These are phyloP conservation scores for Teratosphaeria destructans DNA, from an alignment of 2,329 filamentous ascomycete species.

Conservation along the genomic window DNA sequence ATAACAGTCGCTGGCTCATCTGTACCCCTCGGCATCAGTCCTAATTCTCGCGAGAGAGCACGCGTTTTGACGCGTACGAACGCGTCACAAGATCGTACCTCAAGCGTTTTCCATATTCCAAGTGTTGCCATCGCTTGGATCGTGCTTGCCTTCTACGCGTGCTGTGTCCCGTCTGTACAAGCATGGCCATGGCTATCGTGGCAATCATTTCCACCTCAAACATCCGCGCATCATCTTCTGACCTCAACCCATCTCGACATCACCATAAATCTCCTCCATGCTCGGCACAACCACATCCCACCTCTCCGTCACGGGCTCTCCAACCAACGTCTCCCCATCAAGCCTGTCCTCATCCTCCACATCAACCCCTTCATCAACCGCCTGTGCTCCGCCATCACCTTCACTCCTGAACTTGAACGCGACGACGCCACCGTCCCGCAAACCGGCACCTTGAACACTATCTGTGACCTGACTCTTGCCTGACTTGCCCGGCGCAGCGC, in stretches of 20 bases:
- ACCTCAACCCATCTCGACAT: neutral
- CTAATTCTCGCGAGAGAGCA: neutral
- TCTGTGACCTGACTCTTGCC: slow-evolving; percentile 22
- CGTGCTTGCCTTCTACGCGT: neutral
- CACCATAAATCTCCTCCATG: slow-evolving; percentile 22
- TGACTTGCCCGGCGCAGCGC: slow-evolving; percentile 19
- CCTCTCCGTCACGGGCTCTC: slow-evolving; percentile 8
- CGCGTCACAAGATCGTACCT: neutral
- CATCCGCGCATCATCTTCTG: neutral
- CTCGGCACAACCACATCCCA: slow-evolving; percentile 26
- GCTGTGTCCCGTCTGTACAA: neutral
- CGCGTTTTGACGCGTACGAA: neutral
- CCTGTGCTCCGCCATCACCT: slow-evolving; percentile 5
- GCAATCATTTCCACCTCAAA: neutral
- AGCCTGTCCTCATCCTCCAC: slow-evolving; percentile 8
- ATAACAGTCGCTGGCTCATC: neutral
- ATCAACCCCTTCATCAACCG: neutral
- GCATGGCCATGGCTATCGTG: neutral
- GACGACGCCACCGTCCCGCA: slow-evolving; percentile 24
- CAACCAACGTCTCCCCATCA: slow-evolving; percentile 6
- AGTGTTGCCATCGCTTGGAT: neutral
- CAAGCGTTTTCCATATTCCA: neutral
- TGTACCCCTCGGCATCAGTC: neutral
- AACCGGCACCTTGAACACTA: slow-evolving; percentile 27
- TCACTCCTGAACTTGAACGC: slow-evolving; percentile 25